Percentiles rank a stretch among this genome's conserved stretches.
These are phyloP conservation scores for Kazachstania sp. DNA, from an alignment of 1,139 yeast genomes.

Conservation along the genomic window DNA sequence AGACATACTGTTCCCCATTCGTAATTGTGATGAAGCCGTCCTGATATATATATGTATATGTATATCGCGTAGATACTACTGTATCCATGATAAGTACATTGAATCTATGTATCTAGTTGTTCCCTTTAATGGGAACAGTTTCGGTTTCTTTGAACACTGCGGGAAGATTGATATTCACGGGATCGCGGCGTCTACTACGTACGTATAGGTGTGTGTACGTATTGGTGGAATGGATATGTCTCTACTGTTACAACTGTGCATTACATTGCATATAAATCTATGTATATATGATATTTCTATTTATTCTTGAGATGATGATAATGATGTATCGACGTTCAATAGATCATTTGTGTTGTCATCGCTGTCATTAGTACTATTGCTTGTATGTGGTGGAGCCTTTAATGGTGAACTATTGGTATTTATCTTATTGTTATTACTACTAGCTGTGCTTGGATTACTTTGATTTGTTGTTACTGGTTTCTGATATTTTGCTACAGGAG, in stretches of 20 bases:
- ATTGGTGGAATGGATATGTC: too few species aligned
- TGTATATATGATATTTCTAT: too few species aligned
- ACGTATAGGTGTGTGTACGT: not conserved
- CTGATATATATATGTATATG: too few species aligned
- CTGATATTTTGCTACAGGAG: slow-evolving; percentile 13
- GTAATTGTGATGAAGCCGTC: not conserved
- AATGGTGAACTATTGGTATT: slow-evolving; percentile 1
- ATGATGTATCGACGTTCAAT: not conserved
- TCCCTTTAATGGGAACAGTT: too few species aligned
- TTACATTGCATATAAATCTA: too few species aligned
- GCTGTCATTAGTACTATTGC: not conserved
- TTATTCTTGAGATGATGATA: not conserved
- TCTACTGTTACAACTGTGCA: not conserved
- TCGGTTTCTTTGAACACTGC: too few species aligned
- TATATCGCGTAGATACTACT: too few species aligned
- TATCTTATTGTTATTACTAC: not conserved
- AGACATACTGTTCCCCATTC: slow-evolving; percentile 78
- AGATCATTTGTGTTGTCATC: slow-evolving; percentile 2
- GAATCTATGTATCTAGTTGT: too few species aligned
- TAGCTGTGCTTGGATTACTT: too few species aligned
- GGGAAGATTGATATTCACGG: too few species aligned
- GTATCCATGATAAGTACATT: too few species aligned
- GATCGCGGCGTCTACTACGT: too few species aligned
- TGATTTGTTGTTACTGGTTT: not conserved
- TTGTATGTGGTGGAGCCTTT: not conserved